A percentile compares a stretch with the other conserved stretches of the same genome.
Conservation (phyloP, 1,284 basidiomycete species). For the Cutaneotrichosporon arboriforme region DNA sequence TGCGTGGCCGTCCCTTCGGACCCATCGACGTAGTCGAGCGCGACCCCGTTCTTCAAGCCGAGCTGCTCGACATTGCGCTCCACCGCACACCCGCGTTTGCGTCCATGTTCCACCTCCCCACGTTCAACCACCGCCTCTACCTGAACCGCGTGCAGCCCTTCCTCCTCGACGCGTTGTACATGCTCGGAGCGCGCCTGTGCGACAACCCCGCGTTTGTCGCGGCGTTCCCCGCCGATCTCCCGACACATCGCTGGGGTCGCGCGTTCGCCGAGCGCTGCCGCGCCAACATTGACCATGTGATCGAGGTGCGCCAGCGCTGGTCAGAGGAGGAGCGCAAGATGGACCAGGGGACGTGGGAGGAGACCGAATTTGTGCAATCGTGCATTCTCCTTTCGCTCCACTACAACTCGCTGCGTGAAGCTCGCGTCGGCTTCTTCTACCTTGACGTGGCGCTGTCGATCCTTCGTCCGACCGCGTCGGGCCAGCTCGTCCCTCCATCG, state of each 20-base stretch:
- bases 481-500: slow-evolving; percentile 22
- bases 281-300: slow-evolving; percentile 28
- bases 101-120: slow-evolving; percentile 48
- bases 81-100: slow-evolving; percentile 45
- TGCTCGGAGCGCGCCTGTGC: slow-evolving; percentile 45
- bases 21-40: slow-evolving; percentile 37
- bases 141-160: slow-evolving; percentile 44
- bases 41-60: slow-evolving; percentile 33
- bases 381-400: slow-evolving; percentile 45
- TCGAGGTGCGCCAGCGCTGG: slow-evolving; percentile 31
- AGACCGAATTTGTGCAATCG: slow-evolving; percentile 48
- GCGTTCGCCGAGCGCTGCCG: slow-evolving; percentile 40
- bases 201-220: slow-evolving; percentile 35
- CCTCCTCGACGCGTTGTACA: slow-evolving; percentile 49
- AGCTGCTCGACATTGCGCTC: slow-evolving; percentile 40
- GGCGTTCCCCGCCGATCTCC: slow-evolving; percentile 26
- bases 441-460: slow-evolving; percentile 42
- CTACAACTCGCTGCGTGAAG: slow-evolving; percentile 44
- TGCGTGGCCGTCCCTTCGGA: slow-evolving; percentile 1
- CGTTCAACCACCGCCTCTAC: slow-evolving; percentile 49
- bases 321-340: slow-evolving; percentile 27
- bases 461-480: slow-evolving; percentile 23
- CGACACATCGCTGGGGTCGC: slow-evolving; percentile 38
- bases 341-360: slow-evolving; percentile 42
- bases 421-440: slow-evolving; percentile 42